These are phyloP conservation scores for Cyphellophora attinorum DNA, from an alignment of 2,329 filamentous ascomycete species.

Conservation along the genomic window DNA sequence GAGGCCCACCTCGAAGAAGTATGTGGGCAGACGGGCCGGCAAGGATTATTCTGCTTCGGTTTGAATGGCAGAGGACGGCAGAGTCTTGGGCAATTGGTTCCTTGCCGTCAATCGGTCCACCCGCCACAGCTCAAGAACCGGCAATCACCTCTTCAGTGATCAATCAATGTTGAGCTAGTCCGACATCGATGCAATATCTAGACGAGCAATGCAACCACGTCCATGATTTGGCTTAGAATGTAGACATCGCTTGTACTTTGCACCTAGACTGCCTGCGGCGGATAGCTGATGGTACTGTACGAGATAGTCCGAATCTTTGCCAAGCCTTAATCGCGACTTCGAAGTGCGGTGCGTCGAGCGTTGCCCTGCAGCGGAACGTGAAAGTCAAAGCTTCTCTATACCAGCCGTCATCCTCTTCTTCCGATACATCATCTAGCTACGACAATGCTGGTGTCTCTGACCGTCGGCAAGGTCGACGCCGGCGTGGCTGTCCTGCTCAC, in stretches of 20 bases:
- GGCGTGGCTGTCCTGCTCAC: slow-evolving; percentile 95
- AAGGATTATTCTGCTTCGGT: too few relatives aligned
- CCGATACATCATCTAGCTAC: too few relatives aligned
- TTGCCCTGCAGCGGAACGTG: neutral
- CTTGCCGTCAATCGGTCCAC: too few relatives aligned
- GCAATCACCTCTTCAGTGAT: too few relatives aligned
- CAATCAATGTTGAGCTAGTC: too few relatives aligned
- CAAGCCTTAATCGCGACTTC: neutral
- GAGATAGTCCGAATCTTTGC: neutral
- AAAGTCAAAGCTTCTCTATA: neutral
- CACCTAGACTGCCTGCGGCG: neutral
- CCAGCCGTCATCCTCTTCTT: too few relatives aligned
- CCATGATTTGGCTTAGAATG: neutral
- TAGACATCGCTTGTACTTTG: neutral
- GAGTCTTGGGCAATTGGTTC: too few relatives aligned
- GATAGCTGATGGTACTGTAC: neutral
- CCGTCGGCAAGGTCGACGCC: slow-evolving; percentile 97
- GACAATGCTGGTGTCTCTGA: slow-evolving; percentile 92
- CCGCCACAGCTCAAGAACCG: too few relatives aligned
- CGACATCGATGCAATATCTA: slow-evolving; percentile 1
- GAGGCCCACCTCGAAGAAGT: too few relatives aligned
- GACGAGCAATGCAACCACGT: neutral
- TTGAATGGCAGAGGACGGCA: too few relatives aligned
- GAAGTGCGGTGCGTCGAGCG: too few relatives aligned
- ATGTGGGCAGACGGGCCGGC: too few relatives aligned